Conservation (phyloP, 78 protist species). For the Dictyostelium capitatum region DNA sequence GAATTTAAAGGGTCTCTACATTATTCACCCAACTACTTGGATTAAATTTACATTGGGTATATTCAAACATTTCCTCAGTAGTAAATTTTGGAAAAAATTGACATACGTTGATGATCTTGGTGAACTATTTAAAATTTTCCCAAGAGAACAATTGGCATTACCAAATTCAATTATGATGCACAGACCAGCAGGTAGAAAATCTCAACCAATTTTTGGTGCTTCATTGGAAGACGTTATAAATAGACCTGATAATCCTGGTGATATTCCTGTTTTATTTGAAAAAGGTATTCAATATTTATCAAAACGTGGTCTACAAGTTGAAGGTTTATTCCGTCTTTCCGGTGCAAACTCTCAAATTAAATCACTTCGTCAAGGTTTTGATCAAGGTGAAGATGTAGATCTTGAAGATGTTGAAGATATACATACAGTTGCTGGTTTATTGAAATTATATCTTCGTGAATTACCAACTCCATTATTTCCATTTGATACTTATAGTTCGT, state of each 20-base stretch:
- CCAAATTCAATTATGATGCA: constrained; percentile 56
- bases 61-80: constrained; percentile 72
- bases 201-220: constrained; percentile 65
- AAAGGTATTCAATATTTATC: constrained; percentile 38
- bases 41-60: constrained; percentile 58
- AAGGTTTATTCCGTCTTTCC: constrained; percentile 77
- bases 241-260: constrained; percentile 55
- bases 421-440: constrained; percentile 68
- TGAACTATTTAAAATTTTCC: constrained; percentile 36
- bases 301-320: constrained; percentile 41
- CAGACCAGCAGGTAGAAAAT: constrained; percentile 32
- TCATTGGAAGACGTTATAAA: constrained; percentile 64
- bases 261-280: constrained; percentile 44
- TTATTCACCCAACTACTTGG: constrained; percentile 85
- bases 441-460: constrained; percentile 62
- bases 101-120: constrained; percentile 39
- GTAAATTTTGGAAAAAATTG: constrained; percentile 62
- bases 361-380: constrained; percentile 49
- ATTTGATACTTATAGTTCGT: constrained; percentile 48
- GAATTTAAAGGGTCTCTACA: constrained; percentile 85
- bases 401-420: constrained; percentile 73
- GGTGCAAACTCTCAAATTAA: constrained; percentile 69
- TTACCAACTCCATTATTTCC: constrained; percentile 76
- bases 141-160: constrained; percentile 59
- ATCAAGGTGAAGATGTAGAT: constrained; percentile 69